These are phyloP conservation scores for Rhododendron williamsianum DNA, from an alignment of 148 eudicot species.

Conservation along the genomic window DNA sequence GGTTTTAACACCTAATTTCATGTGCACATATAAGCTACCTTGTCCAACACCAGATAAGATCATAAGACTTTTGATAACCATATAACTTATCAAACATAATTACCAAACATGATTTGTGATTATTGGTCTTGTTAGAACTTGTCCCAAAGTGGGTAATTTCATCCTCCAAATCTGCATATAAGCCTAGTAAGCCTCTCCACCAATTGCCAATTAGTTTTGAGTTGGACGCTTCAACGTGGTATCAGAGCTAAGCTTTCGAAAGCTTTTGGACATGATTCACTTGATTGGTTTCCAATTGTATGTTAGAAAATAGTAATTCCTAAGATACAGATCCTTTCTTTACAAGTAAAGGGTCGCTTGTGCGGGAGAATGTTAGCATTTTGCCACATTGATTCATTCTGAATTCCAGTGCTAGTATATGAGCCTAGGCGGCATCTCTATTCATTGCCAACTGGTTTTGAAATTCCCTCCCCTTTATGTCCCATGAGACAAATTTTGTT, in stretches of 20 bases:
- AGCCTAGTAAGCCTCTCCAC: not conserved
- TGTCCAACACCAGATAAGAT: not conserved
- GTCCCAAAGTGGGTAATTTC: not conserved
- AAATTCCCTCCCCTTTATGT: too few species aligned
- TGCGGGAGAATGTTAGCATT: not conserved
- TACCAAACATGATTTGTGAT: not conserved
- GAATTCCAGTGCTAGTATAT: too few species aligned
- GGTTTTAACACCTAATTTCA: not conserved
- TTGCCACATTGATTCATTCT: not conserved
- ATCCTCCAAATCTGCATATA: not conserved
- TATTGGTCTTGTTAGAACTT: not conserved
- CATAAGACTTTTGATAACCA: not conserved
- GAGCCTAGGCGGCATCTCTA: too few species aligned
- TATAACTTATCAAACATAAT: not conserved
- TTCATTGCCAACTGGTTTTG: too few species aligned
- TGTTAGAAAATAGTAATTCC: not conserved
- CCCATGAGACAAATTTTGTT: too few species aligned
- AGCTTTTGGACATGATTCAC: not conserved
- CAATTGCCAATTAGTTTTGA: not conserved
- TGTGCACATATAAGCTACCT: not conserved
- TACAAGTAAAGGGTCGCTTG: not conserved
- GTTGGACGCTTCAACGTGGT: not conserved
- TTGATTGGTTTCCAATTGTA: not conserved
- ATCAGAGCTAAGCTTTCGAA: not conserved
- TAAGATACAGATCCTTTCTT: not conserved